Base-by-base conservation (phyloP, 495 filamentous ascomycete species). In the Neurospora intermedia region DNA sequence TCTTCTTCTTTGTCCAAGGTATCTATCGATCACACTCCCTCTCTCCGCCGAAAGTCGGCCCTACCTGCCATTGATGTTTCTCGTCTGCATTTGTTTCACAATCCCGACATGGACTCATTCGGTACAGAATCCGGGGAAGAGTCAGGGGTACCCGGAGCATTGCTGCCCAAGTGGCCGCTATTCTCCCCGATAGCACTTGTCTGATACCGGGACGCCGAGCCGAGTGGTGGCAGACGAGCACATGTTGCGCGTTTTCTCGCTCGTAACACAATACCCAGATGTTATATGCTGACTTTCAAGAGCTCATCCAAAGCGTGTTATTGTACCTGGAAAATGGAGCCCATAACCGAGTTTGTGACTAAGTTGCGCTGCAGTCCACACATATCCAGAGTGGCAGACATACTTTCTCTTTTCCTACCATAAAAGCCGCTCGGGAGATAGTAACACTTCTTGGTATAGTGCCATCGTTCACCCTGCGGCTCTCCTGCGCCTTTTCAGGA, bases 161-260 rank as follows among this genome's bases (percentile, higher is more conserved):
- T 84, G 84, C 83, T 85, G 84, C 84, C 84, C 84, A 85, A 85
- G 74, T 48, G 74, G 75, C 76, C 74, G 72, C 75, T 76, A 69
- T 43, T 41, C 35, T 62, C 15, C 69, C 72, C 31, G 62, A 62
- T 70, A 27, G 43, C 72, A 41, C 72, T 72, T 16, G 69, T 62
- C 16, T 35, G 35, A 18, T 66, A 35, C 6, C 27, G 27, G 70
- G 38, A 69, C 20, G 73, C 71, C 69, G 71, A 71, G 59, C 71
- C 69, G 69, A 69, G 16, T 39, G 31, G 71, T 43, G 69, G 73
- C 73, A 73, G 69, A 74, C 46, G 70, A 72, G 73, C 48, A 74
- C 20, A 74, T 31, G 48, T 59, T 59, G 48, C 48, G 48, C 20
- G 10, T 59, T 59, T 59, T 59, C 48, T 59, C 48, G 48, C 48